phyloP scores from a whole-genome alignment of 805 yeast genomes.

The Saccharomycopsis vini region DNA sequence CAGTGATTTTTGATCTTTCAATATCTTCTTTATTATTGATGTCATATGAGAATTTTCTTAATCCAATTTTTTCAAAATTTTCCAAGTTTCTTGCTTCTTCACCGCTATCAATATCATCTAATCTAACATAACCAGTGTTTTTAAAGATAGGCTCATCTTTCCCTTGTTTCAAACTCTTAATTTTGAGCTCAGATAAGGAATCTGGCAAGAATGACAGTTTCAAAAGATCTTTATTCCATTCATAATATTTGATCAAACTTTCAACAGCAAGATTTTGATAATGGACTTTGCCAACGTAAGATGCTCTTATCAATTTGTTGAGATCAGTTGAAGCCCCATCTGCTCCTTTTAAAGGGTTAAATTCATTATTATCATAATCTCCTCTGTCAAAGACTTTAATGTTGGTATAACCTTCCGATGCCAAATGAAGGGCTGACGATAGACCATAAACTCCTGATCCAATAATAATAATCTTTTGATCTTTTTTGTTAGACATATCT shows the following conservation, averaged over 20 bases:
- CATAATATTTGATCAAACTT: constrained; percentile 8
- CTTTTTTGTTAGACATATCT: constrained; percentile 18
- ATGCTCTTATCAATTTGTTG: constrained; percentile 32
- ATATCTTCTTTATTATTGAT: constrained; percentile 21
- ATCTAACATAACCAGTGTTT: constrained; percentile 24
- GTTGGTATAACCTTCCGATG: constrained; percentile 28
- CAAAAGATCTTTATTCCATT: constrained; percentile 22
- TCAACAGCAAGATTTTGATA: constrained; percentile 25
- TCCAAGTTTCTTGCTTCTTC: constrained; percentile 22
- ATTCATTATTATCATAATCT: constrained; percentile 25
- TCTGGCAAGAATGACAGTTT: constrained; percentile 5
- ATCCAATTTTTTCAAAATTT: constrained; percentile 17
- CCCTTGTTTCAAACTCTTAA: constrained; percentile 16
- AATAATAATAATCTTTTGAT: constrained; percentile 30
- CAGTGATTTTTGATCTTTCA: constrained; percentile 20
- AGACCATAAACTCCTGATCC: constrained; percentile 54
- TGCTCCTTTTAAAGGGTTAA: constrained; percentile 29
- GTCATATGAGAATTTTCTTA: constrained; percentile 17
- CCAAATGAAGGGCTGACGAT: constrained; percentile 38
- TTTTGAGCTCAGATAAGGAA: not conserved
- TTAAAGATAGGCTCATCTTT: constrained; percentile 22
- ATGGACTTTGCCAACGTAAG: constrained; percentile 30
- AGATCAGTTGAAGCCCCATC: constrained; percentile 35
- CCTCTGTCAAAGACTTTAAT: constrained; percentile 33
- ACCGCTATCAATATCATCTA: constrained; percentile 21